phyloP scores from a whole-genome alignment of 1,284 basidiomycete genomes.

The Fomitopsis betulina region DNA sequence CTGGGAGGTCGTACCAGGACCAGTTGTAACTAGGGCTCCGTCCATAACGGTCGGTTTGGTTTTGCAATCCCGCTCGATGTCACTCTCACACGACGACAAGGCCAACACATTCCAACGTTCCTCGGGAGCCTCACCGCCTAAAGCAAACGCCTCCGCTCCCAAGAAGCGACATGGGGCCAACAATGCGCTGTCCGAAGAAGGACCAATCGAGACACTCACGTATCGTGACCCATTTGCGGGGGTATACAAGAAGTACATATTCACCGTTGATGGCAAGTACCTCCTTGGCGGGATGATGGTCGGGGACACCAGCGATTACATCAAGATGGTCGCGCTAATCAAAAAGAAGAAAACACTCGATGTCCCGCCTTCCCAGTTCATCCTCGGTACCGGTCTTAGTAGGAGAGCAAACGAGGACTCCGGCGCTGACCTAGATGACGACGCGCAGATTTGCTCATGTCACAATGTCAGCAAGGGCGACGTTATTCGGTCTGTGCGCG shows the following conservation, averaged over 20 bases:
- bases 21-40: neutral
- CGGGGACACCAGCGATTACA: slow-evolving; percentile 68
- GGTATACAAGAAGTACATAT: slow-evolving; percentile 76
- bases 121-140: neutral
- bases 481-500: slow-evolving; percentile 51
- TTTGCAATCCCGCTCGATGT: neutral
- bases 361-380: slow-evolving; percentile 62
- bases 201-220: slow-evolving; percentile 57
- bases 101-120: slow-evolving; percentile 5
- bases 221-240: slow-evolving; percentile 72
- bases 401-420: slow-evolving; percentile 51
- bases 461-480: slow-evolving; percentile 68
- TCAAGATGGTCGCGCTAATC: slow-evolving; percentile 66
- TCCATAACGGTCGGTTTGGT: neutral
- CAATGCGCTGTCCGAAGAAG: slow-evolving; percentile 25
- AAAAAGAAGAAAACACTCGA: slow-evolving; percentile 75
- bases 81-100: neutral
- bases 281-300: slow-evolving; percentile 82
- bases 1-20: slow-evolving; percentile 12
- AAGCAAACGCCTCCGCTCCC: slow-evolving; percentile 20
- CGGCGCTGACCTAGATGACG: slow-evolving; percentile 67
- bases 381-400: slow-evolving; percentile 47
- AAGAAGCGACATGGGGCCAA: slow-evolving; percentile 22
- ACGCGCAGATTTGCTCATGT: slow-evolving; percentile 68
- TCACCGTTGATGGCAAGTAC: slow-evolving; percentile 71